phyloP scores from a whole-genome alignment of 2,329 filamentous ascomycete genomes.

The Myriosclerotinia scirpicola region DNA sequence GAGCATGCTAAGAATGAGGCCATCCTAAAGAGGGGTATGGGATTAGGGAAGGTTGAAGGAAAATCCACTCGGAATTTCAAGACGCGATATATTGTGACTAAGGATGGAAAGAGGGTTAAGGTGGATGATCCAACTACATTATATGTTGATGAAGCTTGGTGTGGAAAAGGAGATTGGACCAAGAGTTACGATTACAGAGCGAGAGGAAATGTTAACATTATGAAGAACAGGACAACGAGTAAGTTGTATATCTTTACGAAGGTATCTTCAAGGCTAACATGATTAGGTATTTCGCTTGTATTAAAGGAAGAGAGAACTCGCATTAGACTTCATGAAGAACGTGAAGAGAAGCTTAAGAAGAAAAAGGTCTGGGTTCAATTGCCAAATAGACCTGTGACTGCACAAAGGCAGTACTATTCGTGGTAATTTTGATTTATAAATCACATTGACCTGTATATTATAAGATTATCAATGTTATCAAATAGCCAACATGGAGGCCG shows the following conservation, averaged over 20 bases:
- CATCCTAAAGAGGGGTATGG: slow-evolving; percentile 81
- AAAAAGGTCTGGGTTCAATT: slow-evolving; percentile 84
- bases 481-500: not conserved
- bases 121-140: slow-evolving; percentile 76
- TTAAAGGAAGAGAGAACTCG: slow-evolving; percentile 94
- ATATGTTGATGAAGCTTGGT: slow-evolving; percentile 92
- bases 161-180: slow-evolving; percentile 66
- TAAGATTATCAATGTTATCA: slow-evolving; percentile 12
- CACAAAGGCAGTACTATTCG: slow-evolving; percentile 85
- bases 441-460: slow-evolving; percentile 17
- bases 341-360: slow-evolving; percentile 70
- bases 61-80: slow-evolving; percentile 40
- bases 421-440: slow-evolving; percentile 59
- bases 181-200: slow-evolving; percentile 68
- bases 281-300: slow-evolving; percentile 69
- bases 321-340: slow-evolving; percentile 76
- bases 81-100: slow-evolving; percentile 64
- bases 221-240: slow-evolving; percentile 75
- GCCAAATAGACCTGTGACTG: slow-evolving; percentile 79
- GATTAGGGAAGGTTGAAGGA: slow-evolving; percentile 51
- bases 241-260: slow-evolving; percentile 44
- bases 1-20: slow-evolving; percentile 80
- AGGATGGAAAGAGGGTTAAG: slow-evolving; percentile 70
- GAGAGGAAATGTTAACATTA: slow-evolving; percentile 65
- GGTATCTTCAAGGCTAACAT: slow-evolving; percentile 21